A percentile compares a stretch with the other conserved stretches of the same genome.
Conservation (phyloP, 1,139 yeast species). For the Saccharomyces hybrid region DNA sequence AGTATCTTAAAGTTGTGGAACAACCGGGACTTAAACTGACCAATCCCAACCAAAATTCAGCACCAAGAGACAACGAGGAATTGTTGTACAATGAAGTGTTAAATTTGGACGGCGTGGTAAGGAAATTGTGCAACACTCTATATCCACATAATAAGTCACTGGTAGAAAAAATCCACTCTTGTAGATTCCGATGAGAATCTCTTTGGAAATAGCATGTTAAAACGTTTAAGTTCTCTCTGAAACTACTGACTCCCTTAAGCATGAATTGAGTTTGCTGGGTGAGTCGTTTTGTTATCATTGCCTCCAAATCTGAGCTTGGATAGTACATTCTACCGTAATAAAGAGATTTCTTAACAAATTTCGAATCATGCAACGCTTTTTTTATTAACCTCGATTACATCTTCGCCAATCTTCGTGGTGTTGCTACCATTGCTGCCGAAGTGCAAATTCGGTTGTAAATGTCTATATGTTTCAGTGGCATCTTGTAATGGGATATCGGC, state of each 20-base stretch:
- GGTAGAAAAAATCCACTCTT: constrained; percentile 79
- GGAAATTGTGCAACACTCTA: constrained; percentile 67
- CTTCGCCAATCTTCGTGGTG: constrained; percentile 3
- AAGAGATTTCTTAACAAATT: constrained; percentile 29
- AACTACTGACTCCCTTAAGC: constrained; percentile 68
- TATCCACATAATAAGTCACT: constrained; percentile 84
- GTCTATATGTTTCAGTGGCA: constrained; percentile 70
- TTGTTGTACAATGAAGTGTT: constrained; percentile 36
- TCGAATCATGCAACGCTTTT: background rate
- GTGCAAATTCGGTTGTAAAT: constrained; percentile 42
- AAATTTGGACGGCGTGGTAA: constrained; percentile 36
- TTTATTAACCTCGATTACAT: constrained; percentile 8
- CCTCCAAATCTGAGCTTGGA: constrained; percentile 83
- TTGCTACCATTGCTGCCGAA: background rate
- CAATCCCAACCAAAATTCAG: constrained; percentile 87
- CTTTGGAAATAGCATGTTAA: constrained; percentile 69
- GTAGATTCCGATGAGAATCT: constrained; percentile 55
- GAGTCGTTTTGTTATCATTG: constrained; percentile 69
- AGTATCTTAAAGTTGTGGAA: constrained; percentile 76
- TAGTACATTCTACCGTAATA: constrained; percentile 81
- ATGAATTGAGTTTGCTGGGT: constrained; percentile 48
- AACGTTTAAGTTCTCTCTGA: constrained; percentile 45
- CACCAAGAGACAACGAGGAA: constrained; percentile 58
- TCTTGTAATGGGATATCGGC: constrained; percentile 54
- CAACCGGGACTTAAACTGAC: constrained; percentile 76